Evolutionary conservation across 2,329 filamentous ascomycete species (phyloP).

Genomic region (Claviceps arundinis): DNA sequence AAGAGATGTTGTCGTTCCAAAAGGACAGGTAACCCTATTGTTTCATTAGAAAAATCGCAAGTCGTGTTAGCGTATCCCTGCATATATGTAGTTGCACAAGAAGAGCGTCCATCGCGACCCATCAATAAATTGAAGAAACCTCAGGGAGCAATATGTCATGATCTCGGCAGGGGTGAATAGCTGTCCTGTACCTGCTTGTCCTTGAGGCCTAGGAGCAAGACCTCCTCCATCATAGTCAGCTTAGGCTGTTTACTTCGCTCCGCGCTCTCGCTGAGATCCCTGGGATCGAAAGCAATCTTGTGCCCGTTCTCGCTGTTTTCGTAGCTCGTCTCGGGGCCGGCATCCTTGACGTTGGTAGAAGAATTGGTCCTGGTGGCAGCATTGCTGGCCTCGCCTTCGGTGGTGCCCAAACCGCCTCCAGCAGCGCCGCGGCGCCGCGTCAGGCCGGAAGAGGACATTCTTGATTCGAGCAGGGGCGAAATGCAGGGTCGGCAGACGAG

Average conservation of each 20-base stretch:
- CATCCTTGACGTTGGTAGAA: slow-evolving; percentile 38
- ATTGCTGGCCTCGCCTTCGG: slow-evolving; percentile 43
- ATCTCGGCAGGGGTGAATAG: background rate
- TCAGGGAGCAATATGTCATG: background rate
- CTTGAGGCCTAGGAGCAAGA: slow-evolving; percentile 87
- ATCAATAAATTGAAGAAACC: background rate
- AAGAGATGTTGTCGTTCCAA: slow-evolving; percentile 99
- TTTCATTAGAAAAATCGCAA: background rate
- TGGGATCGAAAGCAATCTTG: slow-evolving; percentile 94
- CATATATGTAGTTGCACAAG: background rate
- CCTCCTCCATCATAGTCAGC: slow-evolving; percentile 96
- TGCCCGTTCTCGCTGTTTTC: slow-evolving; percentile 89
- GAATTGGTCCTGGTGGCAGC: slow-evolving; percentile 45
- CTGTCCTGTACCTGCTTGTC: slow-evolving; percentile 74
- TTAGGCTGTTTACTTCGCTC: slow-evolving; percentile 97
- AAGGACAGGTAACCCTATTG: slow-evolving; percentile 89
- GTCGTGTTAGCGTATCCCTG: slow-evolving; percentile 3
- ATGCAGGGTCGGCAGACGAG: background rate
- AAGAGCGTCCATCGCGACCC: background rate
- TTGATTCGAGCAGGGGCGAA: slow-evolving; percentile 6
- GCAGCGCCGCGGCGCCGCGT: slow-evolving; percentile 59
- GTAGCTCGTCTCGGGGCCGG: slow-evolving; percentile 66
- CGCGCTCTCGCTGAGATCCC: slow-evolving; percentile 92
- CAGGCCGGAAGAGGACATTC: slow-evolving; percentile 36
- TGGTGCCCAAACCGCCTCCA: slow-evolving; percentile 43